Percentiles rank a stretch among this genome's conserved stretches.
Evolutionary conservation across 345 rosid genomes (phyloP).

Genomic region (Eucalyptus decipiens): DNA sequence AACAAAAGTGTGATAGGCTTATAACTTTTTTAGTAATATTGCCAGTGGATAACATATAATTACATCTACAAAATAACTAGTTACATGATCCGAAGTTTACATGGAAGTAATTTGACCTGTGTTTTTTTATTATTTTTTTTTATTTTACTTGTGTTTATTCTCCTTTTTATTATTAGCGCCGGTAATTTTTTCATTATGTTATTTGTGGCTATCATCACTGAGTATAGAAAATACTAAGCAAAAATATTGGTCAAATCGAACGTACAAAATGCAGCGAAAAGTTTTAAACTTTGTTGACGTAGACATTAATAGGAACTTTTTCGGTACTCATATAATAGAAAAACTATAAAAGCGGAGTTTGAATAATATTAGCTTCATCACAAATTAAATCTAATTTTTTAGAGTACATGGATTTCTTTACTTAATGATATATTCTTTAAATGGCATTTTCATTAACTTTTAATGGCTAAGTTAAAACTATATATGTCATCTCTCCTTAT

Average conservation of each 20-base stretch:
- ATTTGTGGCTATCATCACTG: background rate
- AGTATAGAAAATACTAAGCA: background rate
- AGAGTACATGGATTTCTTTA: background rate
- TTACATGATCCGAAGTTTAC: rapidly evolving
- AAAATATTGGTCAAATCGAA: background rate
- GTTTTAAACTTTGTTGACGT: background rate
- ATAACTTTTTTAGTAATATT: too few relatives aligned
- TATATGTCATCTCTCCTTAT: background rate
- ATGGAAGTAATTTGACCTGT: too few relatives aligned
- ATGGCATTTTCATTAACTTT: background rate
- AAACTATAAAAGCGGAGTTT: too few relatives aligned
- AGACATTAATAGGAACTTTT: too few relatives aligned
- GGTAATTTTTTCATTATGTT: background rate
- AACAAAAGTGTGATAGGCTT: rapidly evolving
- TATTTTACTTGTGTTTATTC: too few relatives aligned
- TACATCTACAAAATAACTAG: too few relatives aligned
- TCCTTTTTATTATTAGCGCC: rapidly evolving
- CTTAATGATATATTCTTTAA: too few relatives aligned
- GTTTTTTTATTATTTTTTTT: too few relatives aligned
- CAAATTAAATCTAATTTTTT: background rate
- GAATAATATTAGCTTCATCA: background rate
- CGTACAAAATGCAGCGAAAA: background rate
- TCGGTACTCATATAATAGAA: background rate
- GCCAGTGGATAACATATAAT: rapidly evolving
- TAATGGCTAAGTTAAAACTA: background rate